Evolutionary conservation across 768 basidiomycete genomes (phyloP), one percentile per base, ranked within the genome.

Genomic region (Sarcodon sp.): DNA sequence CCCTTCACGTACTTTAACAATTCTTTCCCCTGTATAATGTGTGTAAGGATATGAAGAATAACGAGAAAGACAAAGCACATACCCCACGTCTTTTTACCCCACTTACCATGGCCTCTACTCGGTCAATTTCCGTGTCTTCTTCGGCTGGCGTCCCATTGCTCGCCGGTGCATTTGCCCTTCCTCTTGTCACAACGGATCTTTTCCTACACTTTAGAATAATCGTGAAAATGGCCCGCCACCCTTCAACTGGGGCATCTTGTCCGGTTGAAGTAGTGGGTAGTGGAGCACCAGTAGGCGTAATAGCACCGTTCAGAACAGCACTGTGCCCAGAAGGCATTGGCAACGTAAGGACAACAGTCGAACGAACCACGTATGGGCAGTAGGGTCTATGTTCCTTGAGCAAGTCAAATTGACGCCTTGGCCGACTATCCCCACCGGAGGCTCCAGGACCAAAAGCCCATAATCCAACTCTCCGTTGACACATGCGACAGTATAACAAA

Each of bases 311-410:
- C 39, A 13, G 7, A 27, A 41, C 27, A 3, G 39, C 39, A 41
- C 39, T 41, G 27, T 41, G 39, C 8, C 39, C 39, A 13, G 39
- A 48, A 10, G 54, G 57, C 11, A 56, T 58, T 9, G 77, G 72
- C 7, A 79, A 60, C 2, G 77, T 73, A 4, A 83, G 82, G 9
- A 86, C 67, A 2, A 69, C 57, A 3, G 82, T 86, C 6, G 83
- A 84, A 11, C 75, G 72, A 34, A 82, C 79, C 31, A 86, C 75
- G 52, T 87, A 90, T n/a, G 87, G 87, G 54, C 88, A 90, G 55
- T 85, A 87, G 3, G 84, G 83, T 27, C 87, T 74, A 59, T 90
- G 88, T 61, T 91, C 87, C 56, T 79, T 83, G 43, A 88, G 61
- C 35, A 89, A 57, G 59, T 91, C 87, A 47, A 90, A 77, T 16